These are phyloP conservation scores for Psilocybe azurescens DNA, from an alignment of 768 basidiomycete species.

Conservation along the genomic window DNA sequence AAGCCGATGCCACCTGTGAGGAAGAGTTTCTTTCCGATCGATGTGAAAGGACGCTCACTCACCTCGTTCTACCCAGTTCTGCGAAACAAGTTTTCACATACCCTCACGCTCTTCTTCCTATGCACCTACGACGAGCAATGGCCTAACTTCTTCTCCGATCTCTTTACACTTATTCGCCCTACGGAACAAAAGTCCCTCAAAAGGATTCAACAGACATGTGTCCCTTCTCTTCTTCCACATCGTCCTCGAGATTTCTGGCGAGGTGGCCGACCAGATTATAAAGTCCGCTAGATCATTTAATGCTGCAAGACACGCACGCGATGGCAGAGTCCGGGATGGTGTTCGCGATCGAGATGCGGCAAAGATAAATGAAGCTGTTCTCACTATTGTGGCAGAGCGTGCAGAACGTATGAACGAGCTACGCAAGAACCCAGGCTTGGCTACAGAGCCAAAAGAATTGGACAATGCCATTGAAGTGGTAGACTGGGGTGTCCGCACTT, in stretches of 20 bases:
- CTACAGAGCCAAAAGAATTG: slow-evolving; percentile 54
- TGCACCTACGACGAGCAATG: slow-evolving; percentile 86
- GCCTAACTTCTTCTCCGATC: slow-evolving; percentile 83
- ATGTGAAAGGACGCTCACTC: slow-evolving; percentile 1
- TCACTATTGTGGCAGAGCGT: slow-evolving; percentile 80
- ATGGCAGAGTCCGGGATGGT: slow-evolving; percentile 85
- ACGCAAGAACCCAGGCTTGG: slow-evolving; percentile 49
- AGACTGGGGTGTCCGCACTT: slow-evolving; percentile 91
- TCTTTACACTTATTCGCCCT: slow-evolving; percentile 75
- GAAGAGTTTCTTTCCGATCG: slow-evolving; percentile 19
- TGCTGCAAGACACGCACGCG: slow-evolving; percentile 74
- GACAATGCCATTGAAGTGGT: slow-evolving; percentile 76
- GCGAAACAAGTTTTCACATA: slow-evolving; percentile 95
- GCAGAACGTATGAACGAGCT: slow-evolving; percentile 59
- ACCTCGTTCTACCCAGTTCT: slow-evolving; percentile 56
- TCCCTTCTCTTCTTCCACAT: slow-evolving; percentile 91
- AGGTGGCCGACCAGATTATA: slow-evolving; percentile 95
- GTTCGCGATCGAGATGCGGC: slow-evolving; percentile 91
- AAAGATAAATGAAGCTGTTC: slow-evolving; percentile 83
- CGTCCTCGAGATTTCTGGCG: slow-evolving; percentile 92
- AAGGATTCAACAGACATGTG: slow-evolving; percentile 81
- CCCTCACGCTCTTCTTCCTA: slow-evolving; percentile 86
- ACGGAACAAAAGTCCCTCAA: slow-evolving; percentile 56
- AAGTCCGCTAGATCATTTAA: slow-evolving; percentile 83
- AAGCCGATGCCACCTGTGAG: slow-evolving; percentile 83